Base-by-base conservation (phyloP, 768 basidiomycete genomes). In the Tricholoma terreum region DNA sequence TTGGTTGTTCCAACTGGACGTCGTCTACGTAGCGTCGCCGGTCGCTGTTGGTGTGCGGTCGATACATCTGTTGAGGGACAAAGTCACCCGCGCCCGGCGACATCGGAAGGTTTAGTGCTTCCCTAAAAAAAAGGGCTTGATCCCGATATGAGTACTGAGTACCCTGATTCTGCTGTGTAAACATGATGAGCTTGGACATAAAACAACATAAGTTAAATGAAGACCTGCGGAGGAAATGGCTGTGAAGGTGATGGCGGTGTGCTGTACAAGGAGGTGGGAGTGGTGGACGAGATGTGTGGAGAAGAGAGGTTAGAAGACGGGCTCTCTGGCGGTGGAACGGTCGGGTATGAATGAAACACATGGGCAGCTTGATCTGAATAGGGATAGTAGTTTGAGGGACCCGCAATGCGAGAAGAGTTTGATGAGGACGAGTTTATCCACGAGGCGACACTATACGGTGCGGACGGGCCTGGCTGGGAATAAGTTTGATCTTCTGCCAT, bases 31-130 rank as follows among this genome's bases (percentile, higher is more conserved):
- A 92, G 19, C 90, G 85, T 36, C 84, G 83, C 35, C 83, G 80
- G 69, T 91, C 89, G 57, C 86, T 89, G 54, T 83, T 84, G 3
- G 90, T 90, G 65, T 89, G 85, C 1, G 90, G 90, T 60, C 82
- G 82, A 66, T 91, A 92, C 70, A 87, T 84, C 30, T 62, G 71
- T 67, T 92, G 90, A 9, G 86, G 88, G 12, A 92, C 71, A 64
- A 88, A 85, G n/a, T 77, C 75, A 1, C 77, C 74, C 22, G 71
- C 71, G 38, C 65, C 60, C 27, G 66, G 66, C 24, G 70, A 67
- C 36, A 69, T 70, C 1, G 77, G 77, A 14, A 79, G 68, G 38
- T 43, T 56, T 19, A 74, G 52, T 1, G 77, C 80, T 9, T 77
- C 74, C 53, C 71, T 74, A 65, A 83, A 83, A 52, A 79, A 69